Evolutionary conservation across 768 basidiomycete species (phyloP).

Genomic region (Tylopilus vinaceipallidus): DNA sequence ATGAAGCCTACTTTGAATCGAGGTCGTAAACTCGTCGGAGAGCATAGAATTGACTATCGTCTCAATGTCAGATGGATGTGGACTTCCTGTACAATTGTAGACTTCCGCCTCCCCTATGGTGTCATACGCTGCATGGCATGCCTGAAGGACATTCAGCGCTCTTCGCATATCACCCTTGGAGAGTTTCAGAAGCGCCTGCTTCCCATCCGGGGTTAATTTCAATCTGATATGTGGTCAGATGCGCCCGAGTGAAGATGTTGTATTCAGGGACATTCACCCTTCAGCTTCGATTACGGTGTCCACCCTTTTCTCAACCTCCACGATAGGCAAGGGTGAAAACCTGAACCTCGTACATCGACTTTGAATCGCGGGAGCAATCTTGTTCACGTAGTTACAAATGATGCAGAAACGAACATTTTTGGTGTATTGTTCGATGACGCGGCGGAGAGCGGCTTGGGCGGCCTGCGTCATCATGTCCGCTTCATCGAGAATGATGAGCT

Average conservation of each 20-base stretch:
- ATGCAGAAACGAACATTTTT: constrained; percentile 99
- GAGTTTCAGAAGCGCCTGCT: constrained; percentile 86
- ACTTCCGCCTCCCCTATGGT: constrained; percentile 84
- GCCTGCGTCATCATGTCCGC: constrained; percentile 99
- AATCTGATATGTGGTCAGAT: constrained; percentile 51
- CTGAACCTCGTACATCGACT: constrained; percentile 97
- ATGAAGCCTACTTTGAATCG: constrained; percentile 65
- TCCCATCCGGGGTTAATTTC: constrained; percentile 82
- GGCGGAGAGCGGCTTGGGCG: constrained; percentile 93
- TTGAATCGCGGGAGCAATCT: constrained; percentile 97
- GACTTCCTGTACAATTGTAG: constrained; percentile 96
- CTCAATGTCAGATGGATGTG: constrained; percentile 93
- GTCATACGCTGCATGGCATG: constrained; percentile 97
- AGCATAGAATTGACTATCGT: constrained; percentile 94
- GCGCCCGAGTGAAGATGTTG: background rate
- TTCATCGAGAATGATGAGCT: constrained; percentile 96
- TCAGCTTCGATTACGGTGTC: constrained; percentile 79
- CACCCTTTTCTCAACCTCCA: constrained; percentile 83
- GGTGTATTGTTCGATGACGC: constrained; percentile 98
- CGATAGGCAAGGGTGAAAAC: constrained; percentile 87
- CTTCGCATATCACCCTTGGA: constrained; percentile 97
- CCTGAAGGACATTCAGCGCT: constrained; percentile 94
- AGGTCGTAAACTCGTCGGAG: constrained; percentile 90
- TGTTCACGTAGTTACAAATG: constrained; percentile 99
- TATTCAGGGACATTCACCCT: constrained; percentile 48